These are phyloP conservation scores for Sequoia sempervirens DNA, from an alignment of 75 land plant species.

Conservation along the genomic window DNA sequence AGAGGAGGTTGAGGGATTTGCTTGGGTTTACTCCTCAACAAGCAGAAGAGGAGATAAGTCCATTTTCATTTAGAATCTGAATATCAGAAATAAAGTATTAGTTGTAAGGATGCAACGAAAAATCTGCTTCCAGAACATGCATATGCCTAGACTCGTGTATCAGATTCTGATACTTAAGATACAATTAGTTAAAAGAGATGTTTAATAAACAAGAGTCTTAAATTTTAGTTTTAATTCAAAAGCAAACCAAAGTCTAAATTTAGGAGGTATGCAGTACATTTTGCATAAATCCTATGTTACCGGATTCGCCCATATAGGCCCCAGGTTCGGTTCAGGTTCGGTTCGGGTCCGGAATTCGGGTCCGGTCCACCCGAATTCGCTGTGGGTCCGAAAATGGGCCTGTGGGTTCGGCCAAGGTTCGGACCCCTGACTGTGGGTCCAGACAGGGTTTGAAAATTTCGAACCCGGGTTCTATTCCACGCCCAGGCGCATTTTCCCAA, in stretches of 20 bases:
- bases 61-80: neutral
- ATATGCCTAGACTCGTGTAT: neutral
- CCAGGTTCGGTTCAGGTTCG: too few relatives aligned
- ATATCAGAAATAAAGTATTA: neutral
- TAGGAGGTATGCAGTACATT: neutral
- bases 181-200: neutral
- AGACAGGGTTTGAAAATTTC: too few relatives aligned
- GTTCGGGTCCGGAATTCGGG: too few relatives aligned
- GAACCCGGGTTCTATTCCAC: too few relatives aligned
- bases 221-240: neutral
- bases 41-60: neutral
- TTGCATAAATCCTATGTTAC: neutral
- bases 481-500: too few relatives aligned
- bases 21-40: neutral
- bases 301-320: too few relatives aligned
- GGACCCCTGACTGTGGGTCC: too few relatives aligned
- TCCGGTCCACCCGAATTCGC: too few relatives aligned
- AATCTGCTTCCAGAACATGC: neutral
- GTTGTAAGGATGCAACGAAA: neutral
- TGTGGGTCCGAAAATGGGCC: too few relatives aligned
- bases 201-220: neutral
- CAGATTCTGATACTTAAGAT: neutral
- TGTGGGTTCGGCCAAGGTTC: too few relatives aligned
- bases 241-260: neutral
- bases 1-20: neutral